These are phyloP conservation scores for Elasticomyces elasticus DNA, from an alignment of 495 filamentous ascomycete species.

Conservation along the genomic window DNA sequence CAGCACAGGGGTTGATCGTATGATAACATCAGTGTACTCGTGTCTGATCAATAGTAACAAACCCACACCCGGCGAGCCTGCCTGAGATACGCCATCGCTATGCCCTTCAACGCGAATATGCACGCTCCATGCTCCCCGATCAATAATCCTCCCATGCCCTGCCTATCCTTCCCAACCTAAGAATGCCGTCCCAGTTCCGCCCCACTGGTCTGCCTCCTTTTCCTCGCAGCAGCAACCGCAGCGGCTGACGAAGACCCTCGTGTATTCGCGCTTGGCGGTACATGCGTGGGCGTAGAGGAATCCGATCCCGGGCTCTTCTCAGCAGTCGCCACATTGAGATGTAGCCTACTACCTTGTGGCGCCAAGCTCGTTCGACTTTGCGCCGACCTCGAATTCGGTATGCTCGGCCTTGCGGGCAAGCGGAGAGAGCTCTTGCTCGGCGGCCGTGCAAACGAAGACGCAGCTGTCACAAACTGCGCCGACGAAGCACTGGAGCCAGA, in stretches of 20 bases:
- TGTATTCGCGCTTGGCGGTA: slow-evolving; percentile 4
- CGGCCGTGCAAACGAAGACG: not conserved
- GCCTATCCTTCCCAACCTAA: not conserved
- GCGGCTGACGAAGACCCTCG: not conserved
- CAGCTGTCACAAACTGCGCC: not conserved
- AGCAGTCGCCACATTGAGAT: not conserved
- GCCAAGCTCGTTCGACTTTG: slow-evolving; percentile 11
- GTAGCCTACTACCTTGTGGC: not conserved
- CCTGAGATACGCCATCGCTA: slow-evolving; percentile 3
- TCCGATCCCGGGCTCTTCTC: not conserved
- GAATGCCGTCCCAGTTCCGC: slow-evolving; percentile 8
- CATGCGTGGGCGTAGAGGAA: slow-evolving; percentile 13
- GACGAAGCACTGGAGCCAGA: not conserved
- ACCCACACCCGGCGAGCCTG: not conserved
- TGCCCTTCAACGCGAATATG: not conserved
- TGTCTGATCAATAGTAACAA: too few relatives aligned
- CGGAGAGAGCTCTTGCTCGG: not conserved
- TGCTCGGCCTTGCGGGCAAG: not conserved
- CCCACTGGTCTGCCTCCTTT: slow-evolving; percentile 14
- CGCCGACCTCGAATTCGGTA: not conserved
- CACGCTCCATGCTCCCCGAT: not conserved
- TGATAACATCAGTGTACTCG: not conserved
- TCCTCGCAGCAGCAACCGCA: slow-evolving; percentile 10
- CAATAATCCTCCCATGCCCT: not conserved
- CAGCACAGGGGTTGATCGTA: too few relatives aligned